Evolutionary conservation across 768 basidiomycete genomes (phyloP), one percentile per base, ranked within the genome.

Genomic region (Lanmaoa rubissima): DNA sequence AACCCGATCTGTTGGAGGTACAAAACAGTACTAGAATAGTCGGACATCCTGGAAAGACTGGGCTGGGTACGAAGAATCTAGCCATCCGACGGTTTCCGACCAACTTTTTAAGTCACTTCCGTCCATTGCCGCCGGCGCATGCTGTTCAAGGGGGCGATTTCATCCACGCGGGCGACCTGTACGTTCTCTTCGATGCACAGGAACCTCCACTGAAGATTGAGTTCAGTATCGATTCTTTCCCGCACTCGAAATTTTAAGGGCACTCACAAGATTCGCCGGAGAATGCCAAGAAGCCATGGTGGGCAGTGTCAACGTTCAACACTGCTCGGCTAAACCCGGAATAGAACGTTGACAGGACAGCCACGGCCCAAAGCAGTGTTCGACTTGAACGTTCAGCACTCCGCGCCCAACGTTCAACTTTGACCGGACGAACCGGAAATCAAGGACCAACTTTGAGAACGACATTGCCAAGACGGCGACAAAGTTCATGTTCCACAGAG

Each of bases 1-100:
- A 55, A 42, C 9, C 2, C 16, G 11, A 64, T 28, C 16, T 61
- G 51, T 35, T 40, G 56, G 35, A 61, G 32, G 35, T 36, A 60
- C 21, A 48, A 44, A 39, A 55, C 7, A n/a, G 3, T 10, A 46
- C 24, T 60, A 8, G 28, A 0, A 41, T 10, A 0, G 17, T 21
- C 16, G 26, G 48, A 14, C 62, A 64, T 64, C 32, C 5, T 13
- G 19, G 8, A 38, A 31, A 55, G 19, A n/a, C 13, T 41, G 43
- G 14, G 19, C 13, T 50, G 43, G 24, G 17, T 2, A 26, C 1
- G 16, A n/a, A 24, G 24, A 26, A 21, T 4, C 40, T 21, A 17
- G 28, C 28, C 35, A 2, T 21, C 36, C 6, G 28, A 28, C 4
- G 28, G 28, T 28, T 28, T 28, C 28, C 3, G 11, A 8, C 19